Evolutionary conservation across 2,329 filamentous ascomycete species (phyloP), one percentile per base, ranked within the genome.

Genomic region (Aureobasidium sp.): DNA sequence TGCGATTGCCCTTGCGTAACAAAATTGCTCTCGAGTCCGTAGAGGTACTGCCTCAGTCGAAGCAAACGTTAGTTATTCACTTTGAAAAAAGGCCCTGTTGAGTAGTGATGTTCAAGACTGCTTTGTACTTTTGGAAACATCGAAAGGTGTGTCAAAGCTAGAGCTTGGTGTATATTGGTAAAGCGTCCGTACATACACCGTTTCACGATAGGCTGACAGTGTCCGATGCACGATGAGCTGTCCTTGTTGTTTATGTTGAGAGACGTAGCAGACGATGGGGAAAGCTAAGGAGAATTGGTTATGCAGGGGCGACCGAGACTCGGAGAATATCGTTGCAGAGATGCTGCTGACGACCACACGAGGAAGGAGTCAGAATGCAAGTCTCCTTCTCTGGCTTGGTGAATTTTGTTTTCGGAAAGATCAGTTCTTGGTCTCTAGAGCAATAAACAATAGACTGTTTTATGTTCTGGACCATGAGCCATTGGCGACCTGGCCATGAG

Each of bases 1-100:
- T 0, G 82, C 81, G 1, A 89, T 78, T 83, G 0, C 90, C 89
- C 2, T 77, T 77, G 1, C 80, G 73, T 15, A 80, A 79, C 0
- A 34, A 34, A 34, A 12, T 9, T 9, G 8, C 8, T 48, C 6
- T 20, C 29, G 7, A 20, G 17, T 31, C 22, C 7, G 6, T n/a
- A 11, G 11, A 14, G 27, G 7, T 15, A 14, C 12, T 36, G 22
- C 47, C 47, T 36, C 47, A 11, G 47, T 36, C 27, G 48, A 37
- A 51, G 31, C 31, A 20, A 11, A 51, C 22, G 15, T n/a, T 37
- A 37, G 48, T 51, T 51, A 25, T 31, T 25, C 17, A 8, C 11
- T 27, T 9, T 51, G 31, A n/a, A 51, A 51, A 51, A 15, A n/a
- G 48, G 31, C 48, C 25, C 17, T 51, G 48, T 25, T 51, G 48